A percentile compares a stretch with the other conserved stretches of the same genome.
These are phyloP conservation scores for Colletotrichum theobromicola DNA, from an alignment of 2,329 filamentous ascomycete species.

Conservation along the genomic window DNA sequence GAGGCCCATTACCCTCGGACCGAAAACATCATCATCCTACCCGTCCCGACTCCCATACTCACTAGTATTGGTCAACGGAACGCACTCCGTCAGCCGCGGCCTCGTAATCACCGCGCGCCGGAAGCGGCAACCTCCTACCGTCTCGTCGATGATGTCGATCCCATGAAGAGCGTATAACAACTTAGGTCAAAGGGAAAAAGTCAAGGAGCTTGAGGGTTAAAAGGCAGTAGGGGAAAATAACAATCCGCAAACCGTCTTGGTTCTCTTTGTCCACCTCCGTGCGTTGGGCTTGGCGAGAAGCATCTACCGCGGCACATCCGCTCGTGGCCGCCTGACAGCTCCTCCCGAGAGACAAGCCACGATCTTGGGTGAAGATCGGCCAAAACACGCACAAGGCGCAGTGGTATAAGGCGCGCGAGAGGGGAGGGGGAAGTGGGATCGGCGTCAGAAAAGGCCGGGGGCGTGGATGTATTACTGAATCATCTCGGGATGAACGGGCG, in stretches of 20 bases:
- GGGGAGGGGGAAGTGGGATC: neutral
- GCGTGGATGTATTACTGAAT: neutral
- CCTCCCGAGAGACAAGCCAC: neutral
- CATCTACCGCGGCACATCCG: neutral
- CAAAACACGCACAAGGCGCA: neutral
- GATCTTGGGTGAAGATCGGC: neutral
- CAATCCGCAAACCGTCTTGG: neutral
- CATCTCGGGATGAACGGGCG: neutral
- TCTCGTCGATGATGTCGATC: neutral
- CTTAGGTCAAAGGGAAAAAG: neutral
- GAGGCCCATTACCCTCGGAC: neutral
- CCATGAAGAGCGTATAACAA: neutral
- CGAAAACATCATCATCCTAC: neutral
- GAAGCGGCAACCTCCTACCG: neutral
- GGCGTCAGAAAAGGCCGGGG: neutral
- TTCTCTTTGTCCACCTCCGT: neutral
- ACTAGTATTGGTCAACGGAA: neutral
- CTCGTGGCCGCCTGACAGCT: neutral
- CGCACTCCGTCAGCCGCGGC: neutral
- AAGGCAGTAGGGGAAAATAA: neutral
- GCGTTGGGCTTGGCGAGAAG: neutral
- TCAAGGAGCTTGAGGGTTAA: neutral
- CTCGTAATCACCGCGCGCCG: neutral
- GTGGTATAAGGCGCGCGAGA: neutral
- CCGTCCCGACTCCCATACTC: neutral